These are phyloP conservation scores for Hanseniaspora uvarum DNA, from an alignment of 1,139 yeast genomes.

Conservation along the genomic window DNA sequence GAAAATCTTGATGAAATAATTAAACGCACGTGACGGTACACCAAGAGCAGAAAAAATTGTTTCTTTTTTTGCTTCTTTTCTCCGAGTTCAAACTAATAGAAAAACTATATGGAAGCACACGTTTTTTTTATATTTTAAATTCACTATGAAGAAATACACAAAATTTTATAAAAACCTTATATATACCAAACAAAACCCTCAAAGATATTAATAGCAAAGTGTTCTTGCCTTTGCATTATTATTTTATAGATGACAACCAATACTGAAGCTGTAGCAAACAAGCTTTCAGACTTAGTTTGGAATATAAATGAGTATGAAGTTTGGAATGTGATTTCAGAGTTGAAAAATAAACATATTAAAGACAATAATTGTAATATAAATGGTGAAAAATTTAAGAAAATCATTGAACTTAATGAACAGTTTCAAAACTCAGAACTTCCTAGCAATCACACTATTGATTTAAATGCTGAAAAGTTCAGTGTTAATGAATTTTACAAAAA, in stretches of 20 bases:
- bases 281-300: conserved; percentile 7
- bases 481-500: conserved; percentile 4
- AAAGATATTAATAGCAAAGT: no score
- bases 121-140: no score
- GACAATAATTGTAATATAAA: conserved; percentile 8
- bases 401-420: conserved; percentile 1
- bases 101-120: no score
- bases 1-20: no score
- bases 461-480: not conserved
- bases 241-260: not conserved
- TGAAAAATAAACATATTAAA: not conserved
- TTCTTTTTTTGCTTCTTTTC: no score
- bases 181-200: not conserved
- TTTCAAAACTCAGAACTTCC: not conserved
- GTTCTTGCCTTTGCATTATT: no score
- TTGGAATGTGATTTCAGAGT: conserved; percentile 10
- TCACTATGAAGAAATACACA: no score
- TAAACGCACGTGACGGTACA: no score
- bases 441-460: not conserved
- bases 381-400: conserved; percentile 13
- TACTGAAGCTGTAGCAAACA: not conserved
- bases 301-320: conserved; percentile 4
- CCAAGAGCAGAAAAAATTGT: no score
- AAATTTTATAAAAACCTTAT: no score
- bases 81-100: no score